Conservation (phyloP, 805 yeast genomes). For the Cyberlindnera maritima region DNA sequence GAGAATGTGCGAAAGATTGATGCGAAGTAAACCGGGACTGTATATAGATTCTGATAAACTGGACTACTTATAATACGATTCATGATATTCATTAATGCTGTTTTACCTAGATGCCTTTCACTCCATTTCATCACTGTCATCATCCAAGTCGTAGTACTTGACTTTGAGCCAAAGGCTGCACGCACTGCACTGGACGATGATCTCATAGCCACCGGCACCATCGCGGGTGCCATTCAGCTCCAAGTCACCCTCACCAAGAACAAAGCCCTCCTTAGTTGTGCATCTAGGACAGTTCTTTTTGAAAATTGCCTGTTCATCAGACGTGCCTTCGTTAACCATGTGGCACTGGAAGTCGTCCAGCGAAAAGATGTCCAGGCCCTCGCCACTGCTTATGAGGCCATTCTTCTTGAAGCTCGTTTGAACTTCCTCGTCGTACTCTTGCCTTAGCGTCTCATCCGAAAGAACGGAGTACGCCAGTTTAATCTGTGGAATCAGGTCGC, state of each 20-base stretch:
- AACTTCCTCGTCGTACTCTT: slow-evolving; percentile 52
- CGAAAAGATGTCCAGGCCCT: slow-evolving; percentile 66
- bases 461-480: slow-evolving; percentile 65
- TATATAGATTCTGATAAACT: too few species aligned
- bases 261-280: slow-evolving; percentile 47
- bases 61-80: neutral
- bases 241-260: slow-evolving; percentile 59
- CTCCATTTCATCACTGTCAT: slow-evolving; percentile 5
- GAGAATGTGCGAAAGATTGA: slow-evolving; percentile 35
- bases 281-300: slow-evolving; percentile 68
- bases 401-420: slow-evolving; percentile 30
- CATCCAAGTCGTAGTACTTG: slow-evolving; percentile 51
- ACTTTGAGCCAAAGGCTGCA: slow-evolving; percentile 89
- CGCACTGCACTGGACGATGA: slow-evolving; percentile 74
- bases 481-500: slow-evolving; percentile 41
- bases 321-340: slow-evolving; percentile 35
- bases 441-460: slow-evolving; percentile 37
- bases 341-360: slow-evolving; percentile 56
- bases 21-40: neutral
- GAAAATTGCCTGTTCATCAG: slow-evolving; percentile 38
- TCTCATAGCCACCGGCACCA: slow-evolving; percentile 55
- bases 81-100: slow-evolving; percentile 3
- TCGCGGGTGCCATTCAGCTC: slow-evolving; percentile 45
- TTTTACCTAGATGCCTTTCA: neutral
- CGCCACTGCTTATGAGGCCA: slow-evolving; percentile 46